A percentile compares a stretch with the other conserved stretches of the same genome.
These are phyloP conservation scores for Allantophomopsis lycopodina DNA, from an alignment of 2,329 filamentous ascomycete species.

Conservation along the genomic window DNA sequence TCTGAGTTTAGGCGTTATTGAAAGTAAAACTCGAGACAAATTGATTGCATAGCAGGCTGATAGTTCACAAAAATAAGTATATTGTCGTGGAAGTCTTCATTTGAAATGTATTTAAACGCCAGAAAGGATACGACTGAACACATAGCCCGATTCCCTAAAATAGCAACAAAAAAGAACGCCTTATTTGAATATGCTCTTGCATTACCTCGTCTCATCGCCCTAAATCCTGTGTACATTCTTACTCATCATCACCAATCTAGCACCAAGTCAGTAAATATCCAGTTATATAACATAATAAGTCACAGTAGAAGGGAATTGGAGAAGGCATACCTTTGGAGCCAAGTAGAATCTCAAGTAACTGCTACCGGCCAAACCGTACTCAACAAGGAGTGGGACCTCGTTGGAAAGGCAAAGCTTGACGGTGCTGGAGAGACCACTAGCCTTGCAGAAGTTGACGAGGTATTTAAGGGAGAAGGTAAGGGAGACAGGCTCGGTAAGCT, in stretches of 20 bases:
- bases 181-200: conserved; percentile 10
- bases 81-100: too few relatives aligned
- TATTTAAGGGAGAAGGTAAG: conserved; percentile 99
- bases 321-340: conserved; percentile 68
- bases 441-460: conserved; percentile 99
- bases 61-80: too few relatives aligned
- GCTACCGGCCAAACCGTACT: conserved; percentile 70
- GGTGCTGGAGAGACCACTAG: conserved; percentile 62
- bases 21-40: too few relatives aligned
- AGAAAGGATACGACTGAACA: too few relatives aligned
- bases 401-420: conserved; percentile 93
- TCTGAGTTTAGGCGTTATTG: too few relatives aligned
- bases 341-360: conserved; percentile 95
- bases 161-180: too few relatives aligned
- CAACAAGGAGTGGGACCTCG: conserved; percentile 90
- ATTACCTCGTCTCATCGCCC: background rate
- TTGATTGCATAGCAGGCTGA: too few relatives aligned
- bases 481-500: conserved; percentile 81
- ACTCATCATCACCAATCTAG: conserved; percentile 60
- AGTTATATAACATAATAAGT: conserved; percentile 1
- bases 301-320: background rate
- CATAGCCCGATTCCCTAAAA: too few relatives aligned
- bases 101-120: too few relatives aligned
- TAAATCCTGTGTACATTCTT: conserved; percentile 9
- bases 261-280: conserved; percentile 6